Percentiles rank a stretch among this genome's conserved stretches.
These are phyloP conservation scores for Anthoceros angustus DNA, from an alignment of 225 moss, liverwort and hornwort species.

Conservation along the genomic window DNA sequence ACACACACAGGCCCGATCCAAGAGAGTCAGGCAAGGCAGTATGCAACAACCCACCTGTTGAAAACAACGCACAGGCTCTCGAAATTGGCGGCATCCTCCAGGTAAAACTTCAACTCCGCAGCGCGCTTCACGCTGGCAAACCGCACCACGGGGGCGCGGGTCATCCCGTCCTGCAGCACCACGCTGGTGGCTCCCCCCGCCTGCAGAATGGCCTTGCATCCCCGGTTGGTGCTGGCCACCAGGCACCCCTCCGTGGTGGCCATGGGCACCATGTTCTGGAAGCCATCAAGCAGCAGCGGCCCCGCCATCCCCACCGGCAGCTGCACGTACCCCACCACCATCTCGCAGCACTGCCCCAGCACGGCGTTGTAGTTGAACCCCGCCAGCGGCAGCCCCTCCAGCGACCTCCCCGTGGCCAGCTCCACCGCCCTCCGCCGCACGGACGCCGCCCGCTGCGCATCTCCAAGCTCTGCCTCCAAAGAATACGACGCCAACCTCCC, in stretches of 20 bases:
- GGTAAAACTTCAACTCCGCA: slow-evolving; percentile 73
- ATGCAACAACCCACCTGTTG: slow-evolving; percentile 31
- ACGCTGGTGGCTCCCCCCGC: slow-evolving; percentile 79
- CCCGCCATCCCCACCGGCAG: slow-evolving; percentile 85
- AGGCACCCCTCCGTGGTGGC: slow-evolving; percentile 93
- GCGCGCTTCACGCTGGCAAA: slow-evolving; percentile 47
- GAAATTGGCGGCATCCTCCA: slow-evolving; percentile 68
- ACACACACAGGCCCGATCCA: neutral
- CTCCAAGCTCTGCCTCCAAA: slow-evolving; percentile 53
- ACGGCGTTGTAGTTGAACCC: slow-evolving; percentile 84
- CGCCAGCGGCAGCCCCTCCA: slow-evolving; percentile 48
- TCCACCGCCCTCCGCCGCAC: slow-evolving; percentile 64
- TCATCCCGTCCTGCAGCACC: slow-evolving; percentile 65
- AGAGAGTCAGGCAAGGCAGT: neutral
- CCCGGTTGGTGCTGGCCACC: slow-evolving; percentile 89
- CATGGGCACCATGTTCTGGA: slow-evolving; percentile 70
- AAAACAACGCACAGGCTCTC: slow-evolving; percentile 67
- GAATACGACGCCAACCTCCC: slow-evolving; percentile 49
- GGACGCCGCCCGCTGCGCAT: slow-evolving; percentile 43
- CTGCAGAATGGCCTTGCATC: slow-evolving; percentile 83
- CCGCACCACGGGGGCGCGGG: slow-evolving; percentile 90
- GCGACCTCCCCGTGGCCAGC: slow-evolving; percentile 38
- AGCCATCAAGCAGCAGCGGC: slow-evolving; percentile 65
- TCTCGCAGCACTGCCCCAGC: slow-evolving; percentile 93
- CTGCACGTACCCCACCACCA: slow-evolving; percentile 93